Base-by-base conservation (phyloP, 768 basidiomycete species). In the Boletus barrowsii region DNA sequence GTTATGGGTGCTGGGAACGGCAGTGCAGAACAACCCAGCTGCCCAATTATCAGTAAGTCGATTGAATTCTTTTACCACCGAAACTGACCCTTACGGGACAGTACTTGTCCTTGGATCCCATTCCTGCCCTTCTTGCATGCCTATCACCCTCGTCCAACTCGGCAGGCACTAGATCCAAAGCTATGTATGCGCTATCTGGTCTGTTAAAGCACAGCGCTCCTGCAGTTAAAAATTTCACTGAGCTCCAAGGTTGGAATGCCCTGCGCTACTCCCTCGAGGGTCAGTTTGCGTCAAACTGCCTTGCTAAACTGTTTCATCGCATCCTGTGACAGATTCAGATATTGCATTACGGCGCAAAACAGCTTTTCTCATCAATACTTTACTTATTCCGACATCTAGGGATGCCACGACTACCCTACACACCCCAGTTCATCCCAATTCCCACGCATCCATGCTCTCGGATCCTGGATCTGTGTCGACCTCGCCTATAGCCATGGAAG, bases 1-100 rank as follows among this genome's bases (percentile, higher is more conserved):
- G 0, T 71, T 94, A 10, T 96, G 93, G 93, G 84, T 94, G 0
- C 79, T 90, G 24, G 93, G 93, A 7, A 96, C 93, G 0, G 91
- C 93, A 0, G 64, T 94, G 6, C 92, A 94, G 68, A 95, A 96
- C 62, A 96, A 95, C 58, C 90, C 92, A 0, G 75, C 83, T 10
- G 90, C 93, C 0, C 93, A 95, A 59, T 75, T 80, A 50, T 81
- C 83, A 4, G 90, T 91, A 62, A 58, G 83, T 77, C n/a, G n/a
- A n/a, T n/a, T n/a, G n/a, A n/a, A n/a, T n/a, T n/a, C n/a, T n/a
- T n/a, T n/a, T 47, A 41, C 30, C 15, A 26, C 20, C 10, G 13
- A 50, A 22, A 20, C 46, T 63, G 45, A 64, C 49, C 47, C 29
- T 18, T 6, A 5, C 14, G 15, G 10, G 40, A 20, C 49, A 90